Evolutionary conservation across 2,329 filamentous ascomycete genomes (phyloP).

Genomic region (Epichloe scottii): DNA sequence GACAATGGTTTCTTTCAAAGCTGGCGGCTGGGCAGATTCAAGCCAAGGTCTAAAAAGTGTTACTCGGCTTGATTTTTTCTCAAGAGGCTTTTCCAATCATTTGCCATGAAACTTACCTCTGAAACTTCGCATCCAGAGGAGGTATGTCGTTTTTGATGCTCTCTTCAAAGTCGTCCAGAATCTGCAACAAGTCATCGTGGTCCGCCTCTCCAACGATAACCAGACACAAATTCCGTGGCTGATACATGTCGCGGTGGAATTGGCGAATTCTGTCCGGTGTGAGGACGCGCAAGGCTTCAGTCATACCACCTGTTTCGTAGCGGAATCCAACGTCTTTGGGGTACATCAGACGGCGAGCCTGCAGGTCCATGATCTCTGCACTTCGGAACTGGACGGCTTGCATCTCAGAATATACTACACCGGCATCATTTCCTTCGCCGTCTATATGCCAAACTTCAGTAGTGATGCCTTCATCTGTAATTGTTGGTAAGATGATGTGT

Average conservation of each 20-base stretch:
- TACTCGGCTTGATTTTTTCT: background rate
- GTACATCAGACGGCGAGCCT: constrained; percentile 68
- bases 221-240: constrained; percentile 86
- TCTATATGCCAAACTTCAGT: constrained; percentile 97
- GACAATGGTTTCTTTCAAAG: constrained; percentile 58
- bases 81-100: too few species aligned
- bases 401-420: constrained; percentile 98
- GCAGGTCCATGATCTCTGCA: constrained; percentile 76
- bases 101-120: constrained; percentile 31
- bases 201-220: constrained; percentile 88
- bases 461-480: constrained; percentile 85
- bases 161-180: constrained; percentile 79
- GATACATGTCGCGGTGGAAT: constrained; percentile 95
- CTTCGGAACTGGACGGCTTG: constrained; percentile 83
- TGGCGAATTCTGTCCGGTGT: constrained; percentile 84
- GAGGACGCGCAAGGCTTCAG: constrained; percentile 75
- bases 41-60: constrained; percentile 58
- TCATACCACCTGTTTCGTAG: constrained; percentile 97
- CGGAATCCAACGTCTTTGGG: constrained; percentile 84
- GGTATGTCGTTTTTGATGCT: constrained; percentile 77
- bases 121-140: constrained; percentile 60
- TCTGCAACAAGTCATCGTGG: constrained; percentile 64
- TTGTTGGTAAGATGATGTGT: constrained; percentile 78
- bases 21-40: constrained; percentile 67
- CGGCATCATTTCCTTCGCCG: constrained; percentile 85